Base-by-base conservation (phyloP, 257 asterid species). In the Haberlea rhodopensis region DNA sequence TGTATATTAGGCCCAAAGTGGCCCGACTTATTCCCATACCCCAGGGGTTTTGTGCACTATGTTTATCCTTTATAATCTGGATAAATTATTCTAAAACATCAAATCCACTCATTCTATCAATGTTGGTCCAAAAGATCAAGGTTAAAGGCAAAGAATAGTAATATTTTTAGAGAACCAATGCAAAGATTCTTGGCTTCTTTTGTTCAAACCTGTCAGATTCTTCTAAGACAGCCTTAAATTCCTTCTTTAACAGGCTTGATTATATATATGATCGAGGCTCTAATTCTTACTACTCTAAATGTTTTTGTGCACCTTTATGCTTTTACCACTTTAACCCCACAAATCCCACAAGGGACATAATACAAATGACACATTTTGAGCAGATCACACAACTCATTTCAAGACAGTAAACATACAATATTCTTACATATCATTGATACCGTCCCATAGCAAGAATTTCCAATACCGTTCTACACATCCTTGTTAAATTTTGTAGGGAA, bases 141-240 rank as follows among this genome's bases (percentile, higher is more conserved):
- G n/a, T n/a, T n/a, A 43, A 79, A 76, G 74, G 73, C 60, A 84
- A 77, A 75, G 80, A 75, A 82, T 69, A 66, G 66, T 63, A 71
- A 43, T 15, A 43, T 43, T 43, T 77, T 81, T 66, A 76, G 89
- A 85, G 87, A 78, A 82, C 85, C n/a, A n/a, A 76, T 34, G 71
- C 70, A 78, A 61, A 87, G 80, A 86, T 86, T 89, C 95, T 87
- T 84, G 85, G 89, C 97, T 81, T 89, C 95, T 85, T 88, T 84
- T 80, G 67, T 90, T 90, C 96, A 90, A 90, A 90, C 87, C 69
- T 76, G 94, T 79, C 89, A 83, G 80, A 66, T 78, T n/a, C n/a
- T n/a, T n/a, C n/a, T n/a, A n/a, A n/a, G n/a, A n/a, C n/a, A n/a
- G n/a, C n/a, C n/a, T n/a, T n/a, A n/a, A n/a, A n/a, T n/a, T n/a